Conservation (phyloP, 805 yeast genomes). For the Candida khao-thaluensis region DNA sequence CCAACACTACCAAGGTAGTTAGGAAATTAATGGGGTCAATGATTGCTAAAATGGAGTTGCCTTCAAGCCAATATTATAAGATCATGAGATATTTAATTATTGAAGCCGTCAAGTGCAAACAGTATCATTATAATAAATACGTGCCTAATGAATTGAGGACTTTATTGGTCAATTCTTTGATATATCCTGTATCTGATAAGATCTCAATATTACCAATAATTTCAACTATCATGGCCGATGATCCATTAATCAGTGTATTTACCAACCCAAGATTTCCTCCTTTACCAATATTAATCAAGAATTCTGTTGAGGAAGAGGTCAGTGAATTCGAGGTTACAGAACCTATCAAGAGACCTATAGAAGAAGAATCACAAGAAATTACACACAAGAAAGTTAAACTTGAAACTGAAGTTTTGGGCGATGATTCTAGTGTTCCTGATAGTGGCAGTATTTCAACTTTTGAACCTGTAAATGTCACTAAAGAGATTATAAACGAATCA, state of each 20-base stretch:
- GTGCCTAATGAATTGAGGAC: slow-evolving; percentile 33
- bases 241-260: slow-evolving; percentile 55
- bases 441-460: too few species aligned
- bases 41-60: slow-evolving; percentile 49
- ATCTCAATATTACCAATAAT: slow-evolving; percentile 74
- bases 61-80: slow-evolving; percentile 62
- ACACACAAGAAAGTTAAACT: not conserved
- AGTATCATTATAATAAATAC: slow-evolving; percentile 16
- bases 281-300: slow-evolving; percentile 26
- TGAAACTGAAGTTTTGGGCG: too few species aligned
- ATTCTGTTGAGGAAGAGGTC: slow-evolving; percentile 36
- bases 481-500: too few species aligned
- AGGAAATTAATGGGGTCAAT: slow-evolving; percentile 49
- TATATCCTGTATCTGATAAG: slow-evolving; percentile 67
- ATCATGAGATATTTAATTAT: slow-evolving; percentile 42
- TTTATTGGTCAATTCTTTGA: slow-evolving; percentile 52
- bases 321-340: slow-evolving; percentile 29
- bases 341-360: slow-evolving; percentile 7
- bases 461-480: too few species aligned
- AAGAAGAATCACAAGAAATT: slow-evolving; percentile 22
- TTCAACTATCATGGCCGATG: slow-evolving; percentile 47
- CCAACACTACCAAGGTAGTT: slow-evolving; percentile 30
- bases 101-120: slow-evolving; percentile 33
- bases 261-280: slow-evolving; percentile 77
- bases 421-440: too few species aligned